A percentile compares a stretch with the other conserved stretches of the same genome.
Conservation (phyloP, 108 stramenopile species). For the Asterionellopsis glacialis region DNA sequence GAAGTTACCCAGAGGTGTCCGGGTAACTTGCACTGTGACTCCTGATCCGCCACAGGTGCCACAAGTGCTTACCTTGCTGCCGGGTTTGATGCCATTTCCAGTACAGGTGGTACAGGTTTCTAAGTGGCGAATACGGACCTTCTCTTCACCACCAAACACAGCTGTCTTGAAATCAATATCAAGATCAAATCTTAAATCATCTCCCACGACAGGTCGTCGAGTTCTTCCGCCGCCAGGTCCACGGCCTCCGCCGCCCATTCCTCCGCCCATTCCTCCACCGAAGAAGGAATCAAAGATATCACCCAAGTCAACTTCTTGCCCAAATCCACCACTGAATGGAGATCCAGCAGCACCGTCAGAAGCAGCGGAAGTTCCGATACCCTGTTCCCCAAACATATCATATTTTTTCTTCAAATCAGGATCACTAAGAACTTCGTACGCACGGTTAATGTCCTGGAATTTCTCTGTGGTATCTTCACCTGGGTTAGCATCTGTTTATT, state of each 20-base stretch:
- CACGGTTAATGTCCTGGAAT: slow-evolving; percentile 82
- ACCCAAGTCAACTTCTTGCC: slow-evolving; percentile 24
- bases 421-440: slow-evolving; percentile 89
- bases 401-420: slow-evolving; percentile 81
- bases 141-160: slow-evolving; percentile 94
- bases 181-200: slow-evolving; percentile 90
- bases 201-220: slow-evolving; percentile 79
- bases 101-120: slow-evolving; percentile 87
- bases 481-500: slow-evolving; percentile 45
- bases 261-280: slow-evolving; percentile 66
- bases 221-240: slow-evolving; percentile 38
- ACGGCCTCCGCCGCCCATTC: slow-evolving; percentile 50
- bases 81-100: slow-evolving; percentile 90
- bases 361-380: slow-evolving; percentile 62
- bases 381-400: slow-evolving; percentile 87
- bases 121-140: slow-evolving; percentile 90
- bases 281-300: slow-evolving; percentile 97
- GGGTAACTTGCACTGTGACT: slow-evolving; percentile 89
- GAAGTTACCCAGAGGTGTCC: slow-evolving; percentile 95
- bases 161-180: slow-evolving; percentile 94
- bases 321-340: slow-evolving; percentile 74
- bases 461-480: slow-evolving; percentile 45
- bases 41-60: slow-evolving; percentile 82
- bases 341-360: slow-evolving; percentile 32
- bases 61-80: slow-evolving; percentile 68